Evolutionary conservation across 2,329 filamentous ascomycete species (phyloP).

Genomic region (Orbilia blumenaviensis): DNA sequence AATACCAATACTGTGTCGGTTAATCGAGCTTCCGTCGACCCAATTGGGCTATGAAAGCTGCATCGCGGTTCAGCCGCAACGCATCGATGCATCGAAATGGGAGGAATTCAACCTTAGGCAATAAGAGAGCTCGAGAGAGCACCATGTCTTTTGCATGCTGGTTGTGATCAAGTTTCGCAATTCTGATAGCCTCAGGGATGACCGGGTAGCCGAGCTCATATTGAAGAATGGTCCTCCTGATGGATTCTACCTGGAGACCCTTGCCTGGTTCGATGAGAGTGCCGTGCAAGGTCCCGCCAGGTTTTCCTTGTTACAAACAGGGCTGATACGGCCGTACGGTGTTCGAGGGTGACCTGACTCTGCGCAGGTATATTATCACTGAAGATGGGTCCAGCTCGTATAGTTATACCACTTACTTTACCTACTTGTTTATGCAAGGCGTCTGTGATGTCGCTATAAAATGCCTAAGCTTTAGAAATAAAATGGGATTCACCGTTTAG

Average conservation of each 20-base stretch:
- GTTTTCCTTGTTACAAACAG: conserved; percentile 4
- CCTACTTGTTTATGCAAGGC: neutral
- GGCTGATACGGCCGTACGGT: conserved; percentile 9
- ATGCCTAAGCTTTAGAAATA: neutral
- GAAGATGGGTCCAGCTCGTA: no score
- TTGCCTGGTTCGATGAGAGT: conserved; percentile 14
- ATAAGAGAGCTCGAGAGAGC: no score
- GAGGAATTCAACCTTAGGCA: no score
- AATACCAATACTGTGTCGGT: conserved; percentile 11
- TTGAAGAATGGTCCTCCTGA: neutral
- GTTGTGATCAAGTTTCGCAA: conserved; percentile 7
- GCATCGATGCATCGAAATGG: conserved; percentile 1
- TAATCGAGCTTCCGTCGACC: neutral
- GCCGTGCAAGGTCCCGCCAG: conserved; percentile 36
- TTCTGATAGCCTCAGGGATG: conserved; percentile 5
- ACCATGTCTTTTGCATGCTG: neutral
- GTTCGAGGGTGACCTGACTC: conserved; percentile 31
- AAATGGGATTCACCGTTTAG: neutral
- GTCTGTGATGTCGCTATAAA: conserved; percentile 3
- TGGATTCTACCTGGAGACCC: conserved; percentile 33
- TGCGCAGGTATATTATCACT: no score
- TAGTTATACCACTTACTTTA: no score
- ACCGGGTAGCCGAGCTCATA: conserved; percentile 36
- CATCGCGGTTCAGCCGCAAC: conserved; percentile 40
- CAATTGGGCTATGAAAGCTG: no score